Evolutionary conservation across 768 basidiomycete genomes (phyloP).

Genomic region (Melanogaster broomeanus): DNA sequence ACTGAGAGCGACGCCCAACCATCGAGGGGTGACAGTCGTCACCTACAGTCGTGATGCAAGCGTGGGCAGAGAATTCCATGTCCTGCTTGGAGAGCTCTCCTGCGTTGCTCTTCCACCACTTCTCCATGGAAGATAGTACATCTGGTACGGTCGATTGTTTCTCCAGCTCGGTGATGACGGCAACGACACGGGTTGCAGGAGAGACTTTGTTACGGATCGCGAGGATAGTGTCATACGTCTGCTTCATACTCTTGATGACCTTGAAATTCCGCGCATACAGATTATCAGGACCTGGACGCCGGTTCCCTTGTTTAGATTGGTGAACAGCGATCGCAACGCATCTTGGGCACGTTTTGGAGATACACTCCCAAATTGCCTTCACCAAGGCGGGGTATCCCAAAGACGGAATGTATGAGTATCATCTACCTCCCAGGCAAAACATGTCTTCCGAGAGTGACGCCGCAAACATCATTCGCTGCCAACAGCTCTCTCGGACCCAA

Average conservation of each 20-base stretch:
- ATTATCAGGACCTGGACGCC: slow-evolving; percentile 27
- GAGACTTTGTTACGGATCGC: slow-evolving; percentile 20
- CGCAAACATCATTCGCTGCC: slow-evolving; percentile 23
- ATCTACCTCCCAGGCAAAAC: slow-evolving; percentile 14
- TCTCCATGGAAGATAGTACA: slow-evolving; percentile 27
- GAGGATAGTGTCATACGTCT: slow-evolving; percentile 24
- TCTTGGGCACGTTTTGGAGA: slow-evolving; percentile 24
- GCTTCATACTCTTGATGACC: slow-evolving; percentile 27
- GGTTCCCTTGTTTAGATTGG: slow-evolving; percentile 14
- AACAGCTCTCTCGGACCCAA: slow-evolving; percentile 20
- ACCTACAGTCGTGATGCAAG: slow-evolving; percentile 38
- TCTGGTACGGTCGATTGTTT: slow-evolving; percentile 18
- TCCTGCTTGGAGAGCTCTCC: slow-evolving; percentile 23
- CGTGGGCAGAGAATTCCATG: slow-evolving; percentile 36
- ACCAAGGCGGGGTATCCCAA: slow-evolving; percentile 35
- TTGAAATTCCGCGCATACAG: slow-evolving; percentile 28
- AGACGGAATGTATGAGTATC: too few species aligned
- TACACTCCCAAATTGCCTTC: slow-evolving; percentile 25
- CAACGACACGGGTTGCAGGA: slow-evolving; percentile 19
- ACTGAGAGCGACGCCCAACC: slow-evolving; percentile 19
- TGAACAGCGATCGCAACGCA: too few species aligned
- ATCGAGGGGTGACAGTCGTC: slow-evolving; percentile 22
- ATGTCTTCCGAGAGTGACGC: slow-evolving; percentile 23
- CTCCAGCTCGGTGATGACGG: too few species aligned
- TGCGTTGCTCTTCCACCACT: slow-evolving; percentile 41